Percentiles rank a stretch among this genome's conserved stretches.
Conservation (phyloP, 192 early-diverging fungal genomes). For the Linnemannia schmuckeri region DNA sequence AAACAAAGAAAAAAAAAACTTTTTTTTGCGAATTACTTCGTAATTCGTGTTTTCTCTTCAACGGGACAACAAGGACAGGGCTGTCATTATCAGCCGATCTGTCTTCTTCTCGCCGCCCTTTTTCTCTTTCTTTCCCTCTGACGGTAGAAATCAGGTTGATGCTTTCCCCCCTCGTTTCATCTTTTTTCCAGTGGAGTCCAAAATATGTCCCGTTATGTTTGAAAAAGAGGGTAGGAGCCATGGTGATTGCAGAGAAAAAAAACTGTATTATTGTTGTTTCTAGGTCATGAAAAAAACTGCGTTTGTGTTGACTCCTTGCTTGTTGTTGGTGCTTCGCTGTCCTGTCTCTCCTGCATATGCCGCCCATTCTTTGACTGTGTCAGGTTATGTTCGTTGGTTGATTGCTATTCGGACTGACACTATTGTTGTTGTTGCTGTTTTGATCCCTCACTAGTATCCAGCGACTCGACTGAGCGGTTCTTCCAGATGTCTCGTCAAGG, state of each 20-base stretch:
- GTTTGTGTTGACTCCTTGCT: not conserved
- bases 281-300: not conserved
- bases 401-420: not conserved
- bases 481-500: slow-evolving; percentile 62
- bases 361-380: not conserved
- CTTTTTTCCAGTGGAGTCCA: too few relatives aligned
- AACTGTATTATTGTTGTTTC: not conserved
- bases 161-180: too few relatives aligned
- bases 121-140: too few relatives aligned
- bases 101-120: too few relatives aligned
- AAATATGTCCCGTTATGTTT: too few relatives aligned
- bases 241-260: not conserved
- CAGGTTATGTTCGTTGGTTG: not conserved
- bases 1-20: not conserved
- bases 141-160: too few relatives aligned
- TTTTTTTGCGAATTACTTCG: not conserved
- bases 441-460: slow-evolving; percentile 34
- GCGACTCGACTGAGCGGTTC: slow-evolving; percentile 58
- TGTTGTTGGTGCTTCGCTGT: not conserved
- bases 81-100: too few relatives aligned
- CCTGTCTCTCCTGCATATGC: not conserved
- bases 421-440: not conserved
- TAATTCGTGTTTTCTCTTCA: not conserved
- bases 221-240: too few relatives aligned
- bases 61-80: not conserved